These are phyloP conservation scores for Mycena maculata DNA, from an alignment of 768 basidiomycete genomes.

Conservation along the genomic window DNA sequence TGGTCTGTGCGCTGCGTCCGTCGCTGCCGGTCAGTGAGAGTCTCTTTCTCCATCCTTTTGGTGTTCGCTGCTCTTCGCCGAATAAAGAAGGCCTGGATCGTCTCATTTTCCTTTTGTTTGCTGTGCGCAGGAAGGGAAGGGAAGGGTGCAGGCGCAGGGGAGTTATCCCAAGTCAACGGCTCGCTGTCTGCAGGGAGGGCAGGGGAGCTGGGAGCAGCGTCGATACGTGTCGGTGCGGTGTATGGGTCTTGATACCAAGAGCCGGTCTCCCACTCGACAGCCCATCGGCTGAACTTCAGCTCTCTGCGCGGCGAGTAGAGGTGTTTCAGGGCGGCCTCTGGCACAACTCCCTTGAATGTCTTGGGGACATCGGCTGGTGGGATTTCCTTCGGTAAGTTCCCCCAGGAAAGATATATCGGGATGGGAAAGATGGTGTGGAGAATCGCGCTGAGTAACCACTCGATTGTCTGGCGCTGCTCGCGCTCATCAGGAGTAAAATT, in stretches of 20 bases:
- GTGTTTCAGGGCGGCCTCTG: neutral
- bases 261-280: too few relatives aligned
- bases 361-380: neutral
- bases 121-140: neutral
- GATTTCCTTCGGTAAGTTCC: neutral
- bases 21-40: neutral
- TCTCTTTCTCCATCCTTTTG: neutral
- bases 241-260: neutral
- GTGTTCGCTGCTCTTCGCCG: neutral
- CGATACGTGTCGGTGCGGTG: neutral
- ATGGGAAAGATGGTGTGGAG: neutral
- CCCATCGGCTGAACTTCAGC: constrained; percentile 1
- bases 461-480: neutral
- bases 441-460: neutral
- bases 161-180: too few relatives aligned
- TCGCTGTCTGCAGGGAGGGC: neutral
- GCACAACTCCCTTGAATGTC: neutral
- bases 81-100: neutral
- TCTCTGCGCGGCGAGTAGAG: neutral
- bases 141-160: constrained; percentile 1
- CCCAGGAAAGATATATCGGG: constrained; percentile 12
- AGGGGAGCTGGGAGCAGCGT: neutral
- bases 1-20: neutral
- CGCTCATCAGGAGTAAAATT: neutral
- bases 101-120: neutral